phyloP scores from a whole-genome alignment of 2,329 filamentous ascomycete species.

The Claviceps maximensis region DNA sequence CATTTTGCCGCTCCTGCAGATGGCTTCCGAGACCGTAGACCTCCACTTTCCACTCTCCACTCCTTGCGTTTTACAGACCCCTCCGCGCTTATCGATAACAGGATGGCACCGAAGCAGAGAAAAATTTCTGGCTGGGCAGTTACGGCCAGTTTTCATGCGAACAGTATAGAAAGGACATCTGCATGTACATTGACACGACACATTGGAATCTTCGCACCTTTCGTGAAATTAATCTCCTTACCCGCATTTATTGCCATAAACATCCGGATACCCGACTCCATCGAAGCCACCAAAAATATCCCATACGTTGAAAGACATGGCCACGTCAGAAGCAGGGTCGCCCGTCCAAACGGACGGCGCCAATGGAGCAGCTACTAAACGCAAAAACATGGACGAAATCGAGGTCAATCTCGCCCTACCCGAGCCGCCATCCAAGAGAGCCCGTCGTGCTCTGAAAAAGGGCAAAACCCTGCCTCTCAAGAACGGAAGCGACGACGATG shows the following conservation, averaged over 20 bases:
- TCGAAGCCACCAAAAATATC: neutral
- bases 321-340: slow-evolving; percentile 5
- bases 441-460: slow-evolving; percentile 80
- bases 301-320: slow-evolving; percentile 4
- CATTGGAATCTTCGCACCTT: too few species aligned
- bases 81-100: neutral
- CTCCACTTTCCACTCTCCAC: neutral
- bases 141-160: neutral
- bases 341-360: slow-evolving; percentile 3
- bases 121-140: slow-evolving; percentile 1
- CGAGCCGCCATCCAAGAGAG: slow-evolving; percentile 90
- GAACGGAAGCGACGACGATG: slow-evolving; percentile 10
- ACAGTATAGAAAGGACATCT: too few species aligned
- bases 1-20: neutral
- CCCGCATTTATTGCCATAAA: too few species aligned
- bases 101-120: neutral
- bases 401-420: slow-evolving; percentile 84
- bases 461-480: slow-evolving; percentile 44
- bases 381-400: slow-evolving; percentile 62
- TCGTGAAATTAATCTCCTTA: too few species aligned
- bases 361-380: slow-evolving; percentile 35
- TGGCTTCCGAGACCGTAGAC: too few species aligned
- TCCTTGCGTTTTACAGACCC: neutral
- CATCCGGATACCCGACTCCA: too few species aligned
- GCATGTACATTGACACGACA: too few species aligned